Evolutionary conservation across 164 flowering plant species (phyloP).

Genomic region (Piper longum): DNA sequence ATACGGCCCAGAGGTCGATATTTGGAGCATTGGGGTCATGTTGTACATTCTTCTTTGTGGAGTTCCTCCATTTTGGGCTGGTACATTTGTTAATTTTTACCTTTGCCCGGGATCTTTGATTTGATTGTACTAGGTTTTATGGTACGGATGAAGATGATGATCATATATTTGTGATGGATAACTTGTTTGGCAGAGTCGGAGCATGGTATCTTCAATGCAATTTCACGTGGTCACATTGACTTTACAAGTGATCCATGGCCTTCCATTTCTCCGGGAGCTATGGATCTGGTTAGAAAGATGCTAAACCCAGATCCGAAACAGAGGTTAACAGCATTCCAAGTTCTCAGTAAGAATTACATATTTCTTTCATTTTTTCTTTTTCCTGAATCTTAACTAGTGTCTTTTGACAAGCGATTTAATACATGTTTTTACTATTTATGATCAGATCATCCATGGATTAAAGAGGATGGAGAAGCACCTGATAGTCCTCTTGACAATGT

Average conservation of each 20-base stretch:
- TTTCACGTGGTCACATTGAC: slow-evolving; percentile 58
- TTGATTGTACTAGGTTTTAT: not conserved
- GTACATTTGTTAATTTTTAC: slow-evolving; percentile 14
- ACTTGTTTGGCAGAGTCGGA: slow-evolving; percentile 50
- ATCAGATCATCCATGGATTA: slow-evolving; percentile 92
- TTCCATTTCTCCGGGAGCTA: slow-evolving; percentile 57
- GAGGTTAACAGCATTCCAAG: slow-evolving; percentile 12
- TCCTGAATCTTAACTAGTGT: no score
- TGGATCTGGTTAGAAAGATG: slow-evolving; percentile 83
- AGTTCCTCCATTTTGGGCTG: slow-evolving; percentile 91
- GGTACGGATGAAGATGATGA: not conserved
- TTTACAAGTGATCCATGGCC: slow-evolving; percentile 89
- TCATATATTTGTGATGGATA: not conserved
- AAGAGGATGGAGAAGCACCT: slow-evolving; percentile 97
- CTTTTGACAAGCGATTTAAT: no score
- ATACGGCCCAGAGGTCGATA: slow-evolving; percentile 80
- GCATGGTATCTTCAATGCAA: slow-evolving; percentile 80
- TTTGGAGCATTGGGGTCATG: slow-evolving; percentile 87
- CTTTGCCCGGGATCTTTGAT: not conserved
- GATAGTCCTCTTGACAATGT: slow-evolving; percentile 93
- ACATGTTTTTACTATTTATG: no score
- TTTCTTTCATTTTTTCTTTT: no score
- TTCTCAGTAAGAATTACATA: no score
- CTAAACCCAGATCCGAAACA: slow-evolving; percentile 66
- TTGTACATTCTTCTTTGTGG: slow-evolving; percentile 64